These are phyloP conservation scores for Fraxinus americana DNA, from an alignment of 257 asterid species.

Conservation along the genomic window DNA sequence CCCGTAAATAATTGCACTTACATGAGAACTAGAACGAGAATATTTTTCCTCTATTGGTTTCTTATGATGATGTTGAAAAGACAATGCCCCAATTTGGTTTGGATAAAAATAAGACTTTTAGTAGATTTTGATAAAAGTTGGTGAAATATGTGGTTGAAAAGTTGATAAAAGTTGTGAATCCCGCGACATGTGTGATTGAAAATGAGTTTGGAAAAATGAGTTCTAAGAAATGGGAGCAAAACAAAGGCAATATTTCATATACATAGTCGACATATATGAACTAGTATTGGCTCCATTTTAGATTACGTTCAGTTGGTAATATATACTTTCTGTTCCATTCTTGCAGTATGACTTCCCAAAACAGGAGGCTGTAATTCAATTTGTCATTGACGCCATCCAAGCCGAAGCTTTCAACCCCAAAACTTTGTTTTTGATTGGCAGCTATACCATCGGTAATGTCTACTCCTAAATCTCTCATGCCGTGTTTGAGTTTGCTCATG, in stretches of 20 bases:
- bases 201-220: too few relatives aligned
- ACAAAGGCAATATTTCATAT: not conserved
- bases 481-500: not conserved
- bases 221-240: too few relatives aligned
- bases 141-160: too few relatives aligned
- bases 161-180: too few relatives aligned
- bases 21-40: too few relatives aligned
- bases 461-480: constrained; percentile 14
- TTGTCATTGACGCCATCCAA: constrained; percentile 92
- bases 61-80: not conserved
- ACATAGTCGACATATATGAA: not conserved
- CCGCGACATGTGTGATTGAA: too few relatives aligned
- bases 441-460: constrained; percentile 87
- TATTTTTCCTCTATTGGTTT: not conserved
- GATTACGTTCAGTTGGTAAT: constrained; percentile 9
- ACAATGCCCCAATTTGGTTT: not conserved
- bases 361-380: constrained; percentile 86
- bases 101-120: too few relatives aligned
- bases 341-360: constrained; percentile 95
- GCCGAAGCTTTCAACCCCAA: constrained; percentile 92
- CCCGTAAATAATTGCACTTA: not conserved
- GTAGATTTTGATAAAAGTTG: too few relatives aligned
- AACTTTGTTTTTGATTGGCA: constrained; percentile 88
- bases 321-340: constrained; percentile 17
- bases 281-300: not conserved